Evolutionary conservation across 139 green algal genomes (phyloP), one percentile per base, ranked within the genome.

Genomic region (Chlorella vulgaris): DNA sequence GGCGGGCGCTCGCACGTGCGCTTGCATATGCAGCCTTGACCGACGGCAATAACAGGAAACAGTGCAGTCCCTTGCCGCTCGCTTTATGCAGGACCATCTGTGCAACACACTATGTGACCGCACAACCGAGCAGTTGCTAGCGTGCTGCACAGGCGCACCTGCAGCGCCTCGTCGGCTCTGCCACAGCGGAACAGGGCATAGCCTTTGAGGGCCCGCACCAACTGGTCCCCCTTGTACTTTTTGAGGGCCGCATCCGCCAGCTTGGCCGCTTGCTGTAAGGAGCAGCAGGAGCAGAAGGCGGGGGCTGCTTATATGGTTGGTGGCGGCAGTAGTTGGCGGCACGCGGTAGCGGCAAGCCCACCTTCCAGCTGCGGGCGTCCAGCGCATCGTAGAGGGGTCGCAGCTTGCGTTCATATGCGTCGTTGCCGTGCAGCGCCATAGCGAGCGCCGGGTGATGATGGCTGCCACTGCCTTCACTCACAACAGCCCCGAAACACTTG

Each of bases 381-480:
- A 97, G 80, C 0, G 93, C 91, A 68, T 96, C 93, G 62, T 97
- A 97, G 33, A 97, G 86, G 0, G 89, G 84, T 7, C 81, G 74
- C 29, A 96, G 76, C 33, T 89, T 90, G 18, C 91, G 75, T 38
- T 97, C 91, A 24, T 91, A 87, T 35, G 26, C 26, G 7, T 78
- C 70, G 15, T 78, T 47, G 33, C 33, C 33, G 26, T 50, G 50
- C 5, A 36, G 70, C 1, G 65, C 65, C 65, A 71, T 71, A 10
- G 7, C 36, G 18, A 65, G 55, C 15, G 18, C 15, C 15, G 8
- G 22, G 55, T 65, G 15, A 29, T 65, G 55, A 29, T 5, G n/a
- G 55, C 18, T 65, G 55, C 18, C 21, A 28, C 8, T n/a, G n/a
- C n/a, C n/a, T n/a, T n/a, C n/a, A n/a, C n/a, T n/a, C n/a, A 21